Percentiles rank a stretch among this genome's conserved stretches.
phyloP scores from a whole-genome alignment of 2,329 filamentous ascomycete genomes.

The Didymella sp. region DNA sequence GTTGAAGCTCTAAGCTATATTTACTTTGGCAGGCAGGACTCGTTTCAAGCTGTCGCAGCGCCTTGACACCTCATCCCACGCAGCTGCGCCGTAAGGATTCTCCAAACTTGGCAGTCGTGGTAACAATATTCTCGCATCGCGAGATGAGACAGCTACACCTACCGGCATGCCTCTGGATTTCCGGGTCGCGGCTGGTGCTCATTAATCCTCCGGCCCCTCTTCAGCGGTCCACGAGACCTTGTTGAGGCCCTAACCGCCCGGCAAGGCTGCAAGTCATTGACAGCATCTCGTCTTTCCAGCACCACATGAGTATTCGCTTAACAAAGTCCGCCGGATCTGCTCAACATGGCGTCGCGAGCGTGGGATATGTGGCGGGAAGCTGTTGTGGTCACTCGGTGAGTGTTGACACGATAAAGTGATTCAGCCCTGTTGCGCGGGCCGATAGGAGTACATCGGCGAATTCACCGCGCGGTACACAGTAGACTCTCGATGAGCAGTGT shows the following conservation, averaged over 20 bases:
- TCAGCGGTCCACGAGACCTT: slow-evolving; percentile 26
- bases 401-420: slow-evolving; percentile 17
- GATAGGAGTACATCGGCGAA: slow-evolving; percentile 23
- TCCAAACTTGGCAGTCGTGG: slow-evolving; percentile 30
- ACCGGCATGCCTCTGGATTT: slow-evolving; percentile 24
- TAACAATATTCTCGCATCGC: slow-evolving; percentile 24
- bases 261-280: slow-evolving; percentile 18
- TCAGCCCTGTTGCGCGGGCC: slow-evolving; percentile 15
- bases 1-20: slow-evolving; percentile 2
- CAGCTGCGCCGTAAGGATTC: slow-evolving; percentile 25
- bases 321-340: slow-evolving; percentile 12
- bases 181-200: slow-evolving; percentile 19
- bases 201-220: slow-evolving; percentile 30
- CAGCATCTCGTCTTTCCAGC: slow-evolving; percentile 11
- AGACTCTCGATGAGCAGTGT: neutral
- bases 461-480: slow-evolving; percentile 17
- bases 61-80: slow-evolving; percentile 15
- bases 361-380: slow-evolving; percentile 17
- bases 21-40: slow-evolving; percentile 6
- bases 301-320: slow-evolving; percentile 18
- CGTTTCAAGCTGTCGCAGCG: slow-evolving; percentile 32
- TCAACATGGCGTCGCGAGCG: slow-evolving; percentile 16
- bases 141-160: slow-evolving; percentile 24
- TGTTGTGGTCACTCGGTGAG: slow-evolving; percentile 9
- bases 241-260: slow-evolving; percentile 28